Evolutionary conservation across 169 alveolate genomes (phyloP), one percentile per base, ranked within the genome.

Genomic region (Plasmodium inui): DNA sequence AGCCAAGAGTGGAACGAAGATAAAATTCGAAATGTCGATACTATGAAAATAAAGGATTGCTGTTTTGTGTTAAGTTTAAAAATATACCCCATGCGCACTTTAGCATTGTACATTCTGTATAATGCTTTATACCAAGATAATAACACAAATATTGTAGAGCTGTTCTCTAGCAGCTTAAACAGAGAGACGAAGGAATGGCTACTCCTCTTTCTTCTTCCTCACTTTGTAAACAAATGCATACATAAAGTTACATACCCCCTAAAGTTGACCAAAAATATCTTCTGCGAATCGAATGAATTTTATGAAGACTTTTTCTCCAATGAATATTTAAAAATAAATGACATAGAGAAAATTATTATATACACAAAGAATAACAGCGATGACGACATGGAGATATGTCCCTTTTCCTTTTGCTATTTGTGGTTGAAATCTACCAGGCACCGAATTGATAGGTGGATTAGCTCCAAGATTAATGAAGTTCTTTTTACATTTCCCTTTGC

Each of bases 221-320:
- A 86, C 67, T 86, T 86, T 86, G 70, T 86, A 30, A 53, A 86
- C 28, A 86, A 86, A 44, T 86, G 86, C 7, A 86, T 86, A 74
- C 86, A 86, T 78, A 86, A 86, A 74, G 93, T 86, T 76, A 86
- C 93, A n/a, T 86, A 74, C 81, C 93, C 93, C 30, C 50, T 86
- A 39, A 86, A 86, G 55, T 26, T 86, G 70, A 86, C 86, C 7
- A 86, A 76, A 74, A 86, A 86, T 86, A 86, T 86, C 10, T 86
- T 86, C 41, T 70, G 73, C 41, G 93, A 86, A 57, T 86, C 93
- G 32, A 86, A 61, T 19, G 93, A 86, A 26, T 86, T 74, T 76
- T 86, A 86, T 86, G 93, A 86, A 86, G 93, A 86, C 55, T 86
- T 86, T 76, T 86, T 86, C 46, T 86, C 93, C n/a, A 86, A 86